These are phyloP conservation scores for Oenanthe javanica DNA, from an alignment of 140 eudicot species.

Conservation along the genomic window DNA sequence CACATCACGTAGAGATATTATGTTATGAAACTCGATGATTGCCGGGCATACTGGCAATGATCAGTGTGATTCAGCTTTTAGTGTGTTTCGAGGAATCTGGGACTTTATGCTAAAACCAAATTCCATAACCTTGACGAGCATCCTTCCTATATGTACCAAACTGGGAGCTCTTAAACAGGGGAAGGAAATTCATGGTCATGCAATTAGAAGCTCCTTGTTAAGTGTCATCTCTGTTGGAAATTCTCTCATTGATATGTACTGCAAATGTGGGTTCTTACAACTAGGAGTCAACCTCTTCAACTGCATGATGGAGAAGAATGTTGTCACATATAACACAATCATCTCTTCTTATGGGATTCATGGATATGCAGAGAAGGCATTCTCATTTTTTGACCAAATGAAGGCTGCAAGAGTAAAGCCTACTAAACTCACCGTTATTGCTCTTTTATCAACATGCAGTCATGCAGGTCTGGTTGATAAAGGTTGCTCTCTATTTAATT, in stretches of 20 bases:
- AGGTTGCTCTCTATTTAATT: conserved; percentile 18
- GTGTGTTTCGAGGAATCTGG: conserved; percentile 22
- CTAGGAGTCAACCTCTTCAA: conserved; percentile 22
- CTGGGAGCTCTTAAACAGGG: conserved; percentile 27
- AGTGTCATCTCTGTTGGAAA: conserved; percentile 22
- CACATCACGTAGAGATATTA: conserved; percentile 21
- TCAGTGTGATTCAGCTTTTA: conserved; percentile 16
- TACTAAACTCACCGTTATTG: conserved; percentile 21
- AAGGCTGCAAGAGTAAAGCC: conserved; percentile 20
- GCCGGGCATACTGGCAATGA: conserved; percentile 15
- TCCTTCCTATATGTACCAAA: conserved; percentile 28
- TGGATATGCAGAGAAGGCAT: conserved; percentile 18
- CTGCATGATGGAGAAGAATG: conserved; percentile 19
- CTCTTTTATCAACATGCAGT: conserved; percentile 27
- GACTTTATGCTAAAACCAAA: conserved; percentile 20
- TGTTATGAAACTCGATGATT: conserved; percentile 23
- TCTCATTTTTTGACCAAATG: conserved; percentile 19
- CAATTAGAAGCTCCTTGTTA: conserved; percentile 13
- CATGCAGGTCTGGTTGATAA: conserved; percentile 24
- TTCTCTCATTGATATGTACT: conserved; percentile 26
- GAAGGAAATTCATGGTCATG: conserved; percentile 27
- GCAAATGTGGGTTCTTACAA: conserved; percentile 26
- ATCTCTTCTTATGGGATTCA: conserved; percentile 26
- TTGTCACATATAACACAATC: conserved; percentile 23
- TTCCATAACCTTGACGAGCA: conserved; percentile 25